Evolutionary conservation across 805 yeast species (phyloP), one percentile per base, ranked within the genome.

Genomic region (Candida boleticola): DNA sequence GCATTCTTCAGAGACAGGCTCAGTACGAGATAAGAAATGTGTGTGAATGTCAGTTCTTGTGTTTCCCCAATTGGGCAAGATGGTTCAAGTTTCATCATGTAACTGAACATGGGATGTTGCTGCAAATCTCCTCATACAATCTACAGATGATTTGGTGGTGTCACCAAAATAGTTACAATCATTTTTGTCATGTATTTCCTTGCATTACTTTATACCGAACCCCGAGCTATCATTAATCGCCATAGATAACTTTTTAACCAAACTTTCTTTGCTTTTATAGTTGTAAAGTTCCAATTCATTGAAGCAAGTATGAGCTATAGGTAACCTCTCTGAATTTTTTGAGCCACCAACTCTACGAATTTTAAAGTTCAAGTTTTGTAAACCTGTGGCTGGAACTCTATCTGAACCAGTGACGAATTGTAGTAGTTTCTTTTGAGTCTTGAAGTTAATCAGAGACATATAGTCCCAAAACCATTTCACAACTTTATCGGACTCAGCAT

Each of bases 251-350:
- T 87, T 90, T 1, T 55, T 41, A 34, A 64, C 59, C 40, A 93
- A 64, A 47, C 77, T 79, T n/a, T 74, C 77, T 45, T 68, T 66
- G 4, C 76, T 57, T 11, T 63, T 50, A 59, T 92, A 92, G 29
- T 80, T 80, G 60, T 80, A 85, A 4, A 93, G 51, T 42, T 92
- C 84, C 19, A 92, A 58, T 66, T 92, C 96, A 57, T 92, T 93
- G 68, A 93, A 92, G 53, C 99, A 92, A 0, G 98, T 93, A 57
- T 92, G 98, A 0, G 97, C 89, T 13, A 84, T 67, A 0, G 98
- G 98, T 14, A 90, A 63, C 37, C 83, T 67, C 1, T 75, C 69
- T 29, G 66, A 58, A 25, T 68, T 71, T 1, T 47, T 52, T 5
- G 62, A 66, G 20, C 47, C 47, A 14, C 50, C 48, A 10, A 67